These are phyloP conservation scores for Cenchrus fungigraminus DNA, from an alignment of 176 grass and related monocot species.

Conservation along the genomic window DNA sequence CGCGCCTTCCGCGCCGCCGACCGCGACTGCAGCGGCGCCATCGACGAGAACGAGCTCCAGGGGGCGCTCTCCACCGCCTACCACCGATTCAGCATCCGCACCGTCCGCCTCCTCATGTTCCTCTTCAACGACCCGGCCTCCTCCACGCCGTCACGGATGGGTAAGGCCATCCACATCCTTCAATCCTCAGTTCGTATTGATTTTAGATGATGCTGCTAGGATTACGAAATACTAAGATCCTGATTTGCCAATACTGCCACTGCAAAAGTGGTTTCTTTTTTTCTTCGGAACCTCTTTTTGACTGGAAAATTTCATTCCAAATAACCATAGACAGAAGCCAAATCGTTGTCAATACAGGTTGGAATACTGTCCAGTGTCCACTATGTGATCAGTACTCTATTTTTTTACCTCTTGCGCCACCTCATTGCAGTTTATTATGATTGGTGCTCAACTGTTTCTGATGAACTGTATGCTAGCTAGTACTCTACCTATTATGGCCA, in stretches of 20 bases:
- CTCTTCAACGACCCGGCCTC: conserved; percentile 62
- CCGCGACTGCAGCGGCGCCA: conserved; percentile 72
- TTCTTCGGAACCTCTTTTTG: neutral
- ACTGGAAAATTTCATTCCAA: neutral
- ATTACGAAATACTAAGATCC: neutral
- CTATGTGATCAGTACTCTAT: too few species aligned
- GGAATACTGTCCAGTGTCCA: too few species aligned
- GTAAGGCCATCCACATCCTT: neutral
- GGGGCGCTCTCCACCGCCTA: conserved; percentile 63
- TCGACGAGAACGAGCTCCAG: conserved; percentile 86
- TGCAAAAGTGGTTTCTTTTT: neutral
- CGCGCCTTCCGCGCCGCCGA: conserved; percentile 77
- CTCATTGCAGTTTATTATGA: too few species aligned
- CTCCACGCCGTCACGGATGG: conserved; percentile 44
- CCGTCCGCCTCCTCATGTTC: conserved; percentile 75
- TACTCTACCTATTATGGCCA: neutral
- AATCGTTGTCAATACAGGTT: too few species aligned
- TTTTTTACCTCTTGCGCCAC: too few species aligned
- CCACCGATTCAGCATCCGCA: conserved; percentile 78
- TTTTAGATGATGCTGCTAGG: neutral
- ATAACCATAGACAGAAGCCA: neutral
- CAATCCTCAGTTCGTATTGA: neutral
- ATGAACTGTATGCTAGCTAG: neutral
- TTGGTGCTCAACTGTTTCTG: neutral
- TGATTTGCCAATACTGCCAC: neutral